These are phyloP conservation scores for Drechslerella dactyloides DNA, from an alignment of 2,329 filamentous ascomycete genomes.

Conservation along the genomic window DNA sequence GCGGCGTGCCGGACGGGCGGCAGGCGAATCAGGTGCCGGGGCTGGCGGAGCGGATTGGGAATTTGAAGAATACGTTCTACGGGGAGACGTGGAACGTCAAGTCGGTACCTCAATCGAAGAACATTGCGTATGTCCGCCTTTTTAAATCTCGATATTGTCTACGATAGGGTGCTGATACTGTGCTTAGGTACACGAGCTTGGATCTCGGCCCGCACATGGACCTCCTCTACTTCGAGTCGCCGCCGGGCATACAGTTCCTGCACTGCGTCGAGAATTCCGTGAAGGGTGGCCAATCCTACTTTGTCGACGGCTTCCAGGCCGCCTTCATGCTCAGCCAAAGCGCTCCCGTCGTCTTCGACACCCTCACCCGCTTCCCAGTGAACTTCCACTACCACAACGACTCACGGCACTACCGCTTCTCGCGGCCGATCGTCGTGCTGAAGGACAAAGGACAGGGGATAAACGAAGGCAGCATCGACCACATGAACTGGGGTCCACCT, in stretches of 20 bases:
- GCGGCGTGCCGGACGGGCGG: conserved; percentile 72
- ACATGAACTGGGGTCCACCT: conserved; percentile 76
- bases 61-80: conserved; percentile 86
- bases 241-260: conserved; percentile 82
- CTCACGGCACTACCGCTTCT: conserved; percentile 68
- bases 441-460: conserved; percentile 46
- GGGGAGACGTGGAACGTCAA: conserved; percentile 88
- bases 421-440: conserved; percentile 65
- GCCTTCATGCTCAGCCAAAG: conserved; percentile 59
- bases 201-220: conserved; percentile 92
- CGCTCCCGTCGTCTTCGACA: conserved; percentile 54
- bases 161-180: not conserved
- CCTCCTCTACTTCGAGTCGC: conserved; percentile 79
- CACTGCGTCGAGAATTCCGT: conserved; percentile 86
- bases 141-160: conserved; percentile 50
- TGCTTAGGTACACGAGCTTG: conserved; percentile 71
- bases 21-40: conserved; percentile 65
- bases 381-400: conserved; percentile 73
- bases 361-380: conserved; percentile 61
- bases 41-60: conserved; percentile 76
- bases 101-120: conserved; percentile 80
- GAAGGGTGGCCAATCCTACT: conserved; percentile 81
- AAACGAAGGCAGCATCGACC: conserved; percentile 53
- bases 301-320: conserved; percentile 75
- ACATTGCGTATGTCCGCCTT: conserved; percentile 68